Base-by-base conservation (phyloP, 345 rosid genomes). In the Pistacia integerrima region DNA sequence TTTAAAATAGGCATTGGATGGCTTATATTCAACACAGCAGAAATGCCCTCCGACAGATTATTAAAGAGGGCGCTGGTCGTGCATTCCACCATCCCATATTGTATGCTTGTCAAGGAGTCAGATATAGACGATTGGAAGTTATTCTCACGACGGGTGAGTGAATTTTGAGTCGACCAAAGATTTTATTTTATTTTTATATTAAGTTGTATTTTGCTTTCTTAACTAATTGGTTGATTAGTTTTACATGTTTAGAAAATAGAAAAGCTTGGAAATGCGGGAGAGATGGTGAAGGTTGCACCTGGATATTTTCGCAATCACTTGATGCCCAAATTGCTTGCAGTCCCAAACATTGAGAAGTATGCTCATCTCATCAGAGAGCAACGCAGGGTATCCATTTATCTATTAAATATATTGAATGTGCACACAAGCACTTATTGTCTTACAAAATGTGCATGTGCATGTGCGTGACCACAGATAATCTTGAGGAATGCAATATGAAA, bases 251-350 rank as follows among this genome's bases (percentile, higher is more conserved):
- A 96, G 98, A 90, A 84, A 48, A 85, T 96, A 71, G 97, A 96
- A 63, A 96, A 94, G 92, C 99, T 96, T 75, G 99, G 98, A 14
- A 92, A 89, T 83, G 92, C 97, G 1, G 98, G 98, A 56, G 90
- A 92, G 80, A 89, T 93, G 0, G 97, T 94, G 79, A 96, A 91
- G 82, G 99, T 96, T 66, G 95, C 97, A 73, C 97, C 99, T 16
- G 99, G 98, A 11, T 86, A 86, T 79, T 96, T 96, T 62, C 92
- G 98, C 70, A 94, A 96, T 79, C 94, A 92, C 57, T 88, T 96
- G 69, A 94, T 94, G 97, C 99, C 98, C 25, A 96, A 93, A 78
- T 84, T 96, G 77, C 90, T 94, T 71, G 99, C 94, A 25, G 97
- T 96, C 36, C 99, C 98, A 20, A 91, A 96, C 74, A 91, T 96